These are phyloP conservation scores for Ceratobasidium sp. DNA, from an alignment of 1,284 basidiomycete genomes.

Conservation along the genomic window DNA sequence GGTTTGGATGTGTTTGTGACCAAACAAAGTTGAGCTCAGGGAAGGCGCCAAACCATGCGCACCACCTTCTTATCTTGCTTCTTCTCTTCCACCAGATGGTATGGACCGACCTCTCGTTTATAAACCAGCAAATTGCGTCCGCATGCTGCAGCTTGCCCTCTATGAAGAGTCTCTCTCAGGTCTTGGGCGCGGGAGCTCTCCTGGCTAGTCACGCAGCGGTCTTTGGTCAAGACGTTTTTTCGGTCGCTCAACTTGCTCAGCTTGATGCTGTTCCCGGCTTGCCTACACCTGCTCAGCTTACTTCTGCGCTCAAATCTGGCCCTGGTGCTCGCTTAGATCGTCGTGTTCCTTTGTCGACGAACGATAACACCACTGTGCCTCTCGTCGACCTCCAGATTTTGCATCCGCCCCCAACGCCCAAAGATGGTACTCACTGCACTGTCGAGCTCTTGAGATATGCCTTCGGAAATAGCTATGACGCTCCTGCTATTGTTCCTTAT, in stretches of 20 bases:
- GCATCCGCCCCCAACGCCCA: conserved; percentile 34
- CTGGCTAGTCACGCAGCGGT: neutral
- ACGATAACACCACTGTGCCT: conserved; percentile 54
- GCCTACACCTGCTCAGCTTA: conserved; percentile 25
- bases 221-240: neutral
- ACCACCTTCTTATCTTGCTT: neutral
- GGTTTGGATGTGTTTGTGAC: no score
- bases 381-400: conserved; percentile 44
- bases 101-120: neutral
- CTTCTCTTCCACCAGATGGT: conserved; percentile 1
- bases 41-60: neutral
- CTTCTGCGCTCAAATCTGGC: conserved; percentile 44
- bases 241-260: conserved; percentile 23
- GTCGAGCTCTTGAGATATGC: conserved; percentile 36
- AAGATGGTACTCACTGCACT: conserved; percentile 32
- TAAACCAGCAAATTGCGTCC: conserved; percentile 3
- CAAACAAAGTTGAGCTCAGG: no score
- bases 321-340: conserved; percentile 48
- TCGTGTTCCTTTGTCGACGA: conserved; percentile 55
- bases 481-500: conserved; percentile 38
- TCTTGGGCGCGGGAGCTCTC: conserved; percentile 4
- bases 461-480: conserved; percentile 42
- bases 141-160: neutral
- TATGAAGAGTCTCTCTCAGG: neutral
- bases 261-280: conserved; percentile 25